Evolutionary conservation across 2,329 filamentous ascomycete species (phyloP).

Genomic region (Phyllosticta capitalensis): DNA sequence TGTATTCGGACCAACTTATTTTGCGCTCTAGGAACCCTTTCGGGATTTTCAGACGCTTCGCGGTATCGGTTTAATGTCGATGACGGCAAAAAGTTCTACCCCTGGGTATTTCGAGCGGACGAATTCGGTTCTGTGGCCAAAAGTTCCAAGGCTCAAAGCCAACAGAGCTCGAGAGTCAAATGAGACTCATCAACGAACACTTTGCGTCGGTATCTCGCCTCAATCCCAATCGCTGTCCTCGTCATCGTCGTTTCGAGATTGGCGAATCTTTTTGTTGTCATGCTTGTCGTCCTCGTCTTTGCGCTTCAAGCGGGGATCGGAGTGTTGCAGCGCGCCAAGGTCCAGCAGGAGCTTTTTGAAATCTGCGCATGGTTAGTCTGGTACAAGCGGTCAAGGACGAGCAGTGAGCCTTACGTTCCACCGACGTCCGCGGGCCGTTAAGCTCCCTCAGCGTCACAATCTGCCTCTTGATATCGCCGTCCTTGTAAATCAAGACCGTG

Average conservation of each 20-base stretch:
- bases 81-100: too few relatives aligned
- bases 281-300: conserved; percentile 48
- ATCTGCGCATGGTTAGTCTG: conserved; percentile 36
- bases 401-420: conserved; percentile 16
- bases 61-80: too few relatives aligned
- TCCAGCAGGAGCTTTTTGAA: conserved; percentile 75
- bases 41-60: too few relatives aligned
- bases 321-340: conserved; percentile 66
- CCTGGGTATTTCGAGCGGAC: too few relatives aligned
- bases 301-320: conserved; percentile 65
- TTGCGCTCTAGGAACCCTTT: too few relatives aligned
- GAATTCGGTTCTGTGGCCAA: too few relatives aligned
- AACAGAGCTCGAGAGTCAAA: too few relatives aligned
- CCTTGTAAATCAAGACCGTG: conserved; percentile 84
- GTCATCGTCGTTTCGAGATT: conserved; percentile 30
- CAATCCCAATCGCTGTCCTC: conserved; percentile 55
- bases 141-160: too few relatives aligned
- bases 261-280: conserved; percentile 46
- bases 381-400: not conserved
- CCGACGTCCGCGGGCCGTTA: conserved; percentile 44
- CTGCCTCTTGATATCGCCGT: conserved; percentile 86
- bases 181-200: not conserved
- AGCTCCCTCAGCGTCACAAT: conserved; percentile 80
- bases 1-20: too few relatives aligned
- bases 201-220: not conserved